These are phyloP conservation scores for Cladochytrium tenue DNA, from an alignment of 371 early-diverging fungal genomes.

Conservation along the genomic window DNA sequence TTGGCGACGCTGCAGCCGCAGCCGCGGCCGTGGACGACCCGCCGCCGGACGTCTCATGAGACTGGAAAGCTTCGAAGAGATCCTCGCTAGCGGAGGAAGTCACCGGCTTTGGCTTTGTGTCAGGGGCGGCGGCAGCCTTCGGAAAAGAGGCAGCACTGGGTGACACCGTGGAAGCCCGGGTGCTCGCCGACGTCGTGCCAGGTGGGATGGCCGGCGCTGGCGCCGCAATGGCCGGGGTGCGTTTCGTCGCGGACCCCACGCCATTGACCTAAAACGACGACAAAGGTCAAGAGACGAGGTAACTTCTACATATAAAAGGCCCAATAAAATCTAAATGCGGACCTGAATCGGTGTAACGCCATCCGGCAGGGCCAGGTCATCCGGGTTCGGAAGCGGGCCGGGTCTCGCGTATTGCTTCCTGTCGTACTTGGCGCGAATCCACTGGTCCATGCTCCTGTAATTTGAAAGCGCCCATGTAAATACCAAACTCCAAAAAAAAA, in stretches of 20 bases:
- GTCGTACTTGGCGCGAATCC: slow-evolving; percentile 93
- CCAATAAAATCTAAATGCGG: not conserved
- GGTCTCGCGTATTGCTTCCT: slow-evolving; percentile 74
- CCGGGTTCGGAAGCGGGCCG: slow-evolving; percentile 75
- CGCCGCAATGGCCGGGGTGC: not conserved
- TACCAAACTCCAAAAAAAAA: not conserved
- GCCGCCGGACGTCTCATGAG: too few relatives aligned
- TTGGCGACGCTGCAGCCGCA: not conserved
- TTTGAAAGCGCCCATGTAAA: not conserved
- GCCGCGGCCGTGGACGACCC: slow-evolving; percentile 11
- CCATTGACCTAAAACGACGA: not conserved
- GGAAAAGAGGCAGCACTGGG: not conserved
- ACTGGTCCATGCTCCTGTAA: slow-evolving; percentile 78
- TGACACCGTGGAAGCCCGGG: too few relatives aligned
- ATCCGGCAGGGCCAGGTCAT: slow-evolving; percentile 45
- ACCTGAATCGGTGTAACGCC: slow-evolving; percentile 14
- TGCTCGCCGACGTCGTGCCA: too few relatives aligned
- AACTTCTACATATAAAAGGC: too few relatives aligned
- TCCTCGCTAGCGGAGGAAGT: slow-evolving; percentile 23
- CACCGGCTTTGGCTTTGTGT: not conserved
- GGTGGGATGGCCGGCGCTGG: too few relatives aligned
- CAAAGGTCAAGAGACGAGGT: too few relatives aligned
- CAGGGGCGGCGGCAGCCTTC: not conserved
- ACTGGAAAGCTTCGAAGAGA: slow-evolving; percentile 36
- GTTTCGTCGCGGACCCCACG: not conserved